phyloP scores from a whole-genome alignment of 2,329 filamentous ascomycete species.

The Chaetomium sp. region DNA sequence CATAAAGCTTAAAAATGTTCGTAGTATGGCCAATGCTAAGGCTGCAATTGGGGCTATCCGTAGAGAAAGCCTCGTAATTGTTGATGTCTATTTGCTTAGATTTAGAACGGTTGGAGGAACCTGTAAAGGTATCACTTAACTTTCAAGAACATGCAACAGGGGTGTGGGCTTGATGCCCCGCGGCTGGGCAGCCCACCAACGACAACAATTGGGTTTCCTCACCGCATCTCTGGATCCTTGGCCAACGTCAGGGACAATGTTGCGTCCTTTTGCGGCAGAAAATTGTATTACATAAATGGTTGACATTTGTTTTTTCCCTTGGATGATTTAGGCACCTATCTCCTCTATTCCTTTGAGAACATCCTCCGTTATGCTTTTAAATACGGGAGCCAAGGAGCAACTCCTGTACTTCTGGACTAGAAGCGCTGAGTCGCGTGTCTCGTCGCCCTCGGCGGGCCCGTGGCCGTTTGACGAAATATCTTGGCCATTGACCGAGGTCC shows the following conservation, averaged over 20 bases:
- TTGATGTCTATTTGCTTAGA: too few relatives aligned
- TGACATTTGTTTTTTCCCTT: neutral
- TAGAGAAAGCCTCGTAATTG: too few relatives aligned
- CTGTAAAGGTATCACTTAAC: neutral
- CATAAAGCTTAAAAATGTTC: too few relatives aligned
- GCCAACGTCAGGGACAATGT: conserved; percentile 5
- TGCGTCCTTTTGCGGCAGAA: too few relatives aligned
- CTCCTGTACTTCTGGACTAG: conserved; percentile 66
- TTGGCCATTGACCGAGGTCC: conserved; percentile 55
- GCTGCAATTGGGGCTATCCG: too few relatives aligned
- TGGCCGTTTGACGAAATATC: conserved; percentile 39
- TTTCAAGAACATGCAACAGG: neutral
- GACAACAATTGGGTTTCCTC: conserved; percentile 5
- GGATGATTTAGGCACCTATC: too few relatives aligned
- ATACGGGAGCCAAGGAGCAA: conserved; percentile 65
- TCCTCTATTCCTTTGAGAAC: conserved; percentile 32
- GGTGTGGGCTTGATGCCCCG: neutral
- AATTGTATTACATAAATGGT: neutral
- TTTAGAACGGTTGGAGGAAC: too few relatives aligned
- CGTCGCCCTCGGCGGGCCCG: conserved; percentile 24
- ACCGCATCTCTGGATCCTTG: neutral
- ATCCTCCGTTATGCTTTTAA: conserved; percentile 55
- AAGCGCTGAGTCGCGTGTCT: conserved; percentile 34
- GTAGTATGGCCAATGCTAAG: too few relatives aligned
- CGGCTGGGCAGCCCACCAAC: conserved; percentile 4